Evolutionary conservation across 441 rosid genomes (phyloP), one percentile per base, ranked within the genome.

Genomic region (Arabidopsis lyrata): DNA sequence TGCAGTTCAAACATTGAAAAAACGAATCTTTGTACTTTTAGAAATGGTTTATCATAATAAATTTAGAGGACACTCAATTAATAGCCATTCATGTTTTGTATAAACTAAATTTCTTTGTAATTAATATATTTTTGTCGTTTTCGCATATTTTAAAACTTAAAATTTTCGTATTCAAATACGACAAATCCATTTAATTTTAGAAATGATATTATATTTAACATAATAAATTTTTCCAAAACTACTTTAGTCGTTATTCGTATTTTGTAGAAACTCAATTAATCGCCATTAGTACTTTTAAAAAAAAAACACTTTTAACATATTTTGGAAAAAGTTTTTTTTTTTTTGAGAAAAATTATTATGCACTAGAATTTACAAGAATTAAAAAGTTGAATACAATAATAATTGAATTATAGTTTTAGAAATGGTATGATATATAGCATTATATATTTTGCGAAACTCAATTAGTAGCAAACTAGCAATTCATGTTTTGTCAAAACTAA

Each of bases 211-310:
- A 45, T 65, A 34, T 6, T 47, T 36, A 64, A 14, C 58, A 36
- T 16, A 73, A 8, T 56, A 48, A 36, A 6, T 7, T n/a, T 34
- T 22, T 0, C 0, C 2, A 9, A 73, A 55, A 64, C 14, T 56
- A 11, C 42, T n/a, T 73, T 38, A 47, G 7, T 48, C 9, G 44
- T 2, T n/a, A 63, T 45, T 72, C 38, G 9, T 44, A 24, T 34
- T 44, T 73, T 24, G 55, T 39, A 29, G 59, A 42, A 34, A 20
- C 3, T 34, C 6, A 22, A 41, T 20, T 72, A 6, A n/a, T 24
- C 24, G 12, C 6, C 48, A 47, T 13, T 9, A n/a, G 15, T 56
- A 44, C 9, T 34, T 42, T 56, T 29, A 5, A 2, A 32, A 32
- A 0, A 32, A 32, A 34, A 34, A 7, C 7, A 8, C 1, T 5